Evolutionary conservation across 331 rosid genomes (phyloP).

Genomic region (Quercus tomentella): DNA sequence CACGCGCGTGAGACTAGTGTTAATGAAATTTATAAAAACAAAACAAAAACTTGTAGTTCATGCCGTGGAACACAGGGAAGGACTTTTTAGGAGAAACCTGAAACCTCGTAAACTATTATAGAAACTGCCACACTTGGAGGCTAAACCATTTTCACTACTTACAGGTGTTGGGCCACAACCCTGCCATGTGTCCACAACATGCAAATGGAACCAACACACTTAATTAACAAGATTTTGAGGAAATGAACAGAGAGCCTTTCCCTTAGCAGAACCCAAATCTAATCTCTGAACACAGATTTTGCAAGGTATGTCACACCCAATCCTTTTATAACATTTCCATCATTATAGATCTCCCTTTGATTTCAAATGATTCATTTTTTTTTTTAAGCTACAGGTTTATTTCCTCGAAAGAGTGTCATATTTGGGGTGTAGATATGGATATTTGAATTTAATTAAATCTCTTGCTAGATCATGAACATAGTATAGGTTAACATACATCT

Average conservation of each 20-base stretch:
- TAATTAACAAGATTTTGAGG: neutral
- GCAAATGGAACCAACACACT: neutral
- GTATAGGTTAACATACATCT: too few species aligned
- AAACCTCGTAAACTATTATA: too few species aligned
- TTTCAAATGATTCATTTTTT: neutral
- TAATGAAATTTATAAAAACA: too few species aligned
- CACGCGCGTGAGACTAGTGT: fast-evolving
- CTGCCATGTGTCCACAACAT: neutral
- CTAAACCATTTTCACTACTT: too few species aligned
- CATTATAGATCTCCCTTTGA: neutral
- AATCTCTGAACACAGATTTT: neutral
- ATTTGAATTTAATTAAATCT: neutral
- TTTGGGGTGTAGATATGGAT: neutral
- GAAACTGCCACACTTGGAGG: too few species aligned
- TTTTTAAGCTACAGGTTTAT: neutral
- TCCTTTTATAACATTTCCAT: neutral
- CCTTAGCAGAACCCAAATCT: neutral
- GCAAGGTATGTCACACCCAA: neutral
- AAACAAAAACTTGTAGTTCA: too few species aligned
- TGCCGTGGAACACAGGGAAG: too few species aligned
- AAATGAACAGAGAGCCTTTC: neutral
- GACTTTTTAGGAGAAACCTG: too few species aligned
- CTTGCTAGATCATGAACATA: neutral
- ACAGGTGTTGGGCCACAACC: neutral
- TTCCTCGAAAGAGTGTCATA: neutral